phyloP scores from a whole-genome alignment of 768 basidiomycete species.

The Ramaria sp. region DNA sequence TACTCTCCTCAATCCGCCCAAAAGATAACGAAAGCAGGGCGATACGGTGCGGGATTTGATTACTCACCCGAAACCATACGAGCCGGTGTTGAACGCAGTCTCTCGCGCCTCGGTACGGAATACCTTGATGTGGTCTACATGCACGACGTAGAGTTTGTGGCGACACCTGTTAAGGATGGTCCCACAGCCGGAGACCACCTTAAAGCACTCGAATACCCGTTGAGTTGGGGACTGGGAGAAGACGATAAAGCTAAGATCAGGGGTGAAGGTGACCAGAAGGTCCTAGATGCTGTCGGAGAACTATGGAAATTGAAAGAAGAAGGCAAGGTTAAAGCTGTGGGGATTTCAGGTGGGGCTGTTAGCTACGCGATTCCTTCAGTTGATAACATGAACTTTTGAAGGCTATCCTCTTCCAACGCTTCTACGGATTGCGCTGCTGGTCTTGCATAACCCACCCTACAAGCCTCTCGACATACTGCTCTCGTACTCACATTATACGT shows the following conservation, averaged over 20 bases:
- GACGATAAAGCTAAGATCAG: constrained; percentile 45
- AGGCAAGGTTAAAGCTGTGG: constrained; percentile 62
- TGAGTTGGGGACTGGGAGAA: constrained; percentile 51
- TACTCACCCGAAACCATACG: constrained; percentile 60
- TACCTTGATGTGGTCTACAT: constrained; percentile 77
- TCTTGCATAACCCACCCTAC: constrained; percentile 54
- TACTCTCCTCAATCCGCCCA: neutral
- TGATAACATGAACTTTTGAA: neutral
- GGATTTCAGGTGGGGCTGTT: constrained; percentile 55
- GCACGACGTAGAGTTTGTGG: constrained; percentile 78
- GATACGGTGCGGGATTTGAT: constrained; percentile 64
- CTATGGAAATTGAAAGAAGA: constrained; percentile 59
- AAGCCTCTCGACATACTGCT: constrained; percentile 69
- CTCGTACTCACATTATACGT: constrained; percentile 70
- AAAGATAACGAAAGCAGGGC: constrained; percentile 84
- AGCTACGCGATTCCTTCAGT: neutral
- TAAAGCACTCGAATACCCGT: constrained; percentile 43
- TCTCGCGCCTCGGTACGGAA: constrained; percentile 57
- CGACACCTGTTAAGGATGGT: constrained; percentile 36
- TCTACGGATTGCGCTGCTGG: constrained; percentile 70
- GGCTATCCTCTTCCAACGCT: constrained; percentile 76
- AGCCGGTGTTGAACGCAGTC: constrained; percentile 51
- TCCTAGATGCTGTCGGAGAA: constrained; percentile 58
- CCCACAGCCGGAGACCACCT: constrained; percentile 41
- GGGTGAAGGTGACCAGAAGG: constrained; percentile 60